phyloP scores from a whole-genome alignment of 306 rosid genomes.

The Dryas alaskensis region DNA sequence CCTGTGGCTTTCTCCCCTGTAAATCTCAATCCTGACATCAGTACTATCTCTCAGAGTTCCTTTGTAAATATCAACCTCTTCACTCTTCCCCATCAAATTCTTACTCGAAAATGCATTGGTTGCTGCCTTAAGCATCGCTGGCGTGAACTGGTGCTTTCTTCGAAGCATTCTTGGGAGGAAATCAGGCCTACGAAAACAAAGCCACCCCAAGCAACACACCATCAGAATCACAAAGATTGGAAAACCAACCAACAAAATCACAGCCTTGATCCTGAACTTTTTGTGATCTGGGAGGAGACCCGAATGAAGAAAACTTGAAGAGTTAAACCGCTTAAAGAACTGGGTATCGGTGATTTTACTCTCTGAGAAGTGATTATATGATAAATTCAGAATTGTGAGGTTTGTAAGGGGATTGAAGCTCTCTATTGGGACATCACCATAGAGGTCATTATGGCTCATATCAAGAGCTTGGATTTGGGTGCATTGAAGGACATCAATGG shows the following conservation, averaged over 20 bases:
- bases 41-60: constrained; percentile 58
- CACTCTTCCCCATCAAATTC: constrained; percentile 54
- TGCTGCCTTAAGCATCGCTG: constrained; percentile 52
- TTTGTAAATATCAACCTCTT: constrained; percentile 51
- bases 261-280: constrained; percentile 39
- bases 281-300: constrained; percentile 47
- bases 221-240: constrained; percentile 51
- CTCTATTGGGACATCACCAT: constrained; percentile 54
- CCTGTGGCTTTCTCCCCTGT: constrained; percentile 29
- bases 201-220: constrained; percentile 49
- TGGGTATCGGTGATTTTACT: constrained; percentile 39
- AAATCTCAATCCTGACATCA: constrained; percentile 61
- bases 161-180: constrained; percentile 47
- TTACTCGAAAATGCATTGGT: constrained; percentile 44
- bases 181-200: constrained; percentile 63
- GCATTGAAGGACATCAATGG: constrained; percentile 51
- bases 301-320: constrained; percentile 57
- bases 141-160: constrained; percentile 42
- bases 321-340: constrained; percentile 48
- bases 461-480: constrained; percentile 60
- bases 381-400: constrained; percentile 55
- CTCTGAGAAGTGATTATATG: constrained; percentile 56
- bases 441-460: constrained; percentile 50
- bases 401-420: constrained; percentile 46
- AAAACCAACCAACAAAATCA: constrained; percentile 48